Conservation (phyloP, 768 basidiomycete species). For the Trametes maxima region DNA sequence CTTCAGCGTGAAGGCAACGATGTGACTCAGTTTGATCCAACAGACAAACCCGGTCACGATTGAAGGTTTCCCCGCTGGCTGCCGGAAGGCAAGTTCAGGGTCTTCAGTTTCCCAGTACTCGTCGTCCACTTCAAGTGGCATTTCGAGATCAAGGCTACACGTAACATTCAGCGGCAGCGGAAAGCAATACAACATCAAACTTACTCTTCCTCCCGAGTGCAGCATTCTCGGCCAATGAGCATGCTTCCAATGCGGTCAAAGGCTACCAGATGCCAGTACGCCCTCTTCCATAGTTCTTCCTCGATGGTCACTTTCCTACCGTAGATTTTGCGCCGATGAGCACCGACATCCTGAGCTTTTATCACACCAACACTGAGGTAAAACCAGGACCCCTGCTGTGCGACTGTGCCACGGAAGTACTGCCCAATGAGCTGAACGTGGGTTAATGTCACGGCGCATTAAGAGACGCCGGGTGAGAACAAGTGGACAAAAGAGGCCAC, state of each 20-base stretch:
- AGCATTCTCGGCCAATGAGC: constrained; percentile 56
- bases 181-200: constrained; percentile 18
- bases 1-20: constrained; percentile 45
- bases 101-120: constrained; percentile 53
- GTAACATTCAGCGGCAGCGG: constrained; percentile 34
- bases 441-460: background rate
- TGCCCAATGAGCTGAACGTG: constrained; percentile 47
- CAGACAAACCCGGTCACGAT: constrained; percentile 43
- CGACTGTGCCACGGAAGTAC: constrained; percentile 49
- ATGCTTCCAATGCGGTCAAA: constrained; percentile 61
- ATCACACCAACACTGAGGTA: constrained; percentile 40
- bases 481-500: background rate
- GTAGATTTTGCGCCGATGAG: constrained; percentile 45
- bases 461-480: background rate
- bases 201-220: constrained; percentile 69
- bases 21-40: constrained; percentile 48
- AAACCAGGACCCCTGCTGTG: constrained; percentile 48
- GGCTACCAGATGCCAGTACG: constrained; percentile 58
- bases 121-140: constrained; percentile 59
- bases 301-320: constrained; percentile 37
- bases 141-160: constrained; percentile 55
- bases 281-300: constrained; percentile 53
- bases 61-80: constrained; percentile 48
- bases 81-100: constrained; percentile 44
- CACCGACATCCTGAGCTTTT: constrained; percentile 61